These are phyloP conservation scores for Tylopilus vinaceipallidus DNA, from an alignment of 768 basidiomycete genomes.

Conservation along the genomic window DNA sequence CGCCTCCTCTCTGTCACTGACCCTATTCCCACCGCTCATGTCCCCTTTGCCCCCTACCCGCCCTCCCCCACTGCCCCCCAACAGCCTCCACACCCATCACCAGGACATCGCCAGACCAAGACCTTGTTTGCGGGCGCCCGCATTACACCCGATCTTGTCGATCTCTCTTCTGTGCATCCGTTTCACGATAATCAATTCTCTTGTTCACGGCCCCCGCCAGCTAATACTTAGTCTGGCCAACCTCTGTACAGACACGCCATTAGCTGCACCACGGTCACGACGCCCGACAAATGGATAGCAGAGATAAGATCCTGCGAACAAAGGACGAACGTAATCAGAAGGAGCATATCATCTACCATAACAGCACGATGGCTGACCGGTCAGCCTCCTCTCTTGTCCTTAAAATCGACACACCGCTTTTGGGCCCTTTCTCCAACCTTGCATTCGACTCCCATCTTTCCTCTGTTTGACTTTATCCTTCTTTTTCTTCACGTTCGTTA, in stretches of 20 bases:
- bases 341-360: background rate
- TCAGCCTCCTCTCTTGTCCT: constrained; percentile 11
- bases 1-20: background rate
- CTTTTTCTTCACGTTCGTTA: constrained; percentile 9
- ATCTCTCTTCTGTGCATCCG: no score
- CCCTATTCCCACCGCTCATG: background rate
- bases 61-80: background rate
- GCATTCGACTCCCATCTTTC: background rate
- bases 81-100: background rate
- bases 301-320: no score
- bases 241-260: no score
- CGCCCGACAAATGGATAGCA: no score
- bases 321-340: no score
- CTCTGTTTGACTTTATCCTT: background rate
- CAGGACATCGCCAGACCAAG: no score
- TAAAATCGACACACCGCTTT: background rate
- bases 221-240: no score
- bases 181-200: no score
- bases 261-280: no score
- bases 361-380: background rate
- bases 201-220: no score
- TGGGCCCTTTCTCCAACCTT: background rate
- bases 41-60: background rate
- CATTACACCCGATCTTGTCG: no score
- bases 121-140: no score